Conservation (phyloP, 176 grass and related monocot genomes). For the Musa troglodytarum region DNA sequence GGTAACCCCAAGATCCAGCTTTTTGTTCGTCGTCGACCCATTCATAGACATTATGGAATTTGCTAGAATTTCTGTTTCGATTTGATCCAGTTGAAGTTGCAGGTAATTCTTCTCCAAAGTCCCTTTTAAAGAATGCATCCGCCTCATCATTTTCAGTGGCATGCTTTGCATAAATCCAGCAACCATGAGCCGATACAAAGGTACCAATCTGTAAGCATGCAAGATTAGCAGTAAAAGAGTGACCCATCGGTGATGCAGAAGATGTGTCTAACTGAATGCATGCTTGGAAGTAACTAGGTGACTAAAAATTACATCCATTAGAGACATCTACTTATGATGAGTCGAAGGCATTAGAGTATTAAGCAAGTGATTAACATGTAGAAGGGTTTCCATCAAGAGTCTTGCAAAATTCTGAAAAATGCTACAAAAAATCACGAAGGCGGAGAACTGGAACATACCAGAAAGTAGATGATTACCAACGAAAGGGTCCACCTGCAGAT, state of each 20-base stretch:
- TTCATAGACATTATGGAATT: neutral
- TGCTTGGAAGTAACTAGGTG: neutral
- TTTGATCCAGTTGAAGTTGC: neutral
- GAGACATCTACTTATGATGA: neutral
- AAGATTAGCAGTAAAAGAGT: neutral
- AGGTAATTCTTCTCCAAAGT: constrained; percentile 7
- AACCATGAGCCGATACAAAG: constrained; percentile 18
- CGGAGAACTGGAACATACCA: neutral
- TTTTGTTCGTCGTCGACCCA: neutral
- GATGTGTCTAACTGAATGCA: neutral
- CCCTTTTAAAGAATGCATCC: constrained; percentile 4
- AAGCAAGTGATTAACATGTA: neutral
- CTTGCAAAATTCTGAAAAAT: neutral
- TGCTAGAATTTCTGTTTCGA: constrained; percentile 7
- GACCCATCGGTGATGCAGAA: neutral
- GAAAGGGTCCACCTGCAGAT: constrained; percentile 23
- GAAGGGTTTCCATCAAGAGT: neutral
- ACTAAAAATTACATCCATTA: neutral
- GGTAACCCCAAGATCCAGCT: constrained; percentile 18
- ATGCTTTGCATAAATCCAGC: constrained; percentile 12
- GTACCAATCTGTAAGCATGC: constrained; percentile 9
- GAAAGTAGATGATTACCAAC: constrained; percentile 21
- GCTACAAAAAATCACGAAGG: neutral
- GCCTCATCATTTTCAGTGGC: constrained; percentile 1
- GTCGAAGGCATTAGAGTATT: neutral